Base-by-base conservation (phyloP, 169 alveolate genomes). In the Perkinsus marinus region DNA sequence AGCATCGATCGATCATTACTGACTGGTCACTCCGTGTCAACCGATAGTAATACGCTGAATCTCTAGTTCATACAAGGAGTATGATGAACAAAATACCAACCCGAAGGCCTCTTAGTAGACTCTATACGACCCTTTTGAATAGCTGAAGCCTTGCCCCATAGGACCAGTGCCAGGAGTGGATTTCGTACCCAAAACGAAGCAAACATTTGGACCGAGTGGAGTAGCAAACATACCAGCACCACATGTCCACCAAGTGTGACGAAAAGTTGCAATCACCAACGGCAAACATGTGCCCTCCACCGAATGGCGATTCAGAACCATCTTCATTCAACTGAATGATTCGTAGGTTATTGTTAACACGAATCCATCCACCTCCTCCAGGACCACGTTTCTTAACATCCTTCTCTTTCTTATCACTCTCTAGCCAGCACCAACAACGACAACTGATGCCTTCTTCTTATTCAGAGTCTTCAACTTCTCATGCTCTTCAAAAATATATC, bases 161-260 rank as follows among this genome's bases (percentile, higher is more conserved):
- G 91, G 39, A 90, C 39, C 91, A 39, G 91, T 38, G 22, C 91
- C 68, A 39, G 68, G 46, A 41, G 91, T 16, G 36, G 39, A 34
- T 19, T 93, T 93, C 34, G 94, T 93, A 16, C 89, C 93, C 89
- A 91, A 37, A 34, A 93, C 94, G 30, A 93, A 93, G 93, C 93
- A 91, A 37, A 93, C 94, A 34, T 93, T 91, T 0, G 94, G 94
- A n/a, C 94, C 94, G 79, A 93, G 91, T 68, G 92, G 57, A 39
- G 94, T 93, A 39, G 94, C 90, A 68, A 93, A 93, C 94, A 93
- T 93, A 36, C 94, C 94, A 30, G 94, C 94, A 17, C 94, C 94
- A 93, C 94, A 93, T n/a, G 94, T 93, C 94, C 94, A 93, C 94
- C 94, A 93, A 6, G 94, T 91, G 10, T 39, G 22, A 57, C 79